Conservation (phyloP, 2,329 filamentous ascomycete genomes). For the Ploettnerulaceae sp. region DNA sequence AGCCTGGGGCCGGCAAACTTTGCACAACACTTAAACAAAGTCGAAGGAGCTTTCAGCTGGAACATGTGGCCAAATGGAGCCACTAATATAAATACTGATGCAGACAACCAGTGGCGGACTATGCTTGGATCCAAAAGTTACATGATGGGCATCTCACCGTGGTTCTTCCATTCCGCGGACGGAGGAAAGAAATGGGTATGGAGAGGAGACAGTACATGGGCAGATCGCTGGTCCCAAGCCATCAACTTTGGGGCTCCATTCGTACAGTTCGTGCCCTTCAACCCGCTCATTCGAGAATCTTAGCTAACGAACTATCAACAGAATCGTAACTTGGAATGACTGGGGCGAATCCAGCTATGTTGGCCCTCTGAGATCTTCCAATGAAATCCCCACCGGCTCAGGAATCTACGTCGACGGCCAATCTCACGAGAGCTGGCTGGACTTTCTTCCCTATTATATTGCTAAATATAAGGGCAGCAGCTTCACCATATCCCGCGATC, state of each 20-base stretch:
- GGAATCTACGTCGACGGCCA: constrained; percentile 44
- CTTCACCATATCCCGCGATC: constrained; percentile 32
- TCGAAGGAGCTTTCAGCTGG: constrained; percentile 41
- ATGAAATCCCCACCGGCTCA: constrained; percentile 37
- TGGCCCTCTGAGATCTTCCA: constrained; percentile 40
- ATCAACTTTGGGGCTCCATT: constrained; percentile 43
- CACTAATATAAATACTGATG: constrained; percentile 34
- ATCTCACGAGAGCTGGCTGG: constrained; percentile 47
- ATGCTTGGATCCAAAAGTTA: constrained; percentile 37
- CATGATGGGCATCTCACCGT: constrained; percentile 54
- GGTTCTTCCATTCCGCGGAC: constrained; percentile 55
- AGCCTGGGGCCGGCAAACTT: constrained; percentile 35
- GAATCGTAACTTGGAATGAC: constrained; percentile 47
- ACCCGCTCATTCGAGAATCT: constrained; percentile 17
- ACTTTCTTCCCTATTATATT: constrained; percentile 46
- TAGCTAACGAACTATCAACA: constrained; percentile 20
- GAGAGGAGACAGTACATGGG: constrained; percentile 57
- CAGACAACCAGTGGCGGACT: constrained; percentile 39
- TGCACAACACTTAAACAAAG: constrained; percentile 27
- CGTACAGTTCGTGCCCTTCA: constrained; percentile 35
- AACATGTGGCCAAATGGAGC: constrained; percentile 40
- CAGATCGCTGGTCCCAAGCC: constrained; percentile 50
- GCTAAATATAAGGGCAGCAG: constrained; percentile 43
- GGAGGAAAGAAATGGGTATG: constrained; percentile 60
- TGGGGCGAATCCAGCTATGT: constrained; percentile 51